Percentiles rank a stretch among this genome's conserved stretches.
phyloP scores from a whole-genome alignment of 441 rosid species.

The Raphanus hybrid region DNA sequence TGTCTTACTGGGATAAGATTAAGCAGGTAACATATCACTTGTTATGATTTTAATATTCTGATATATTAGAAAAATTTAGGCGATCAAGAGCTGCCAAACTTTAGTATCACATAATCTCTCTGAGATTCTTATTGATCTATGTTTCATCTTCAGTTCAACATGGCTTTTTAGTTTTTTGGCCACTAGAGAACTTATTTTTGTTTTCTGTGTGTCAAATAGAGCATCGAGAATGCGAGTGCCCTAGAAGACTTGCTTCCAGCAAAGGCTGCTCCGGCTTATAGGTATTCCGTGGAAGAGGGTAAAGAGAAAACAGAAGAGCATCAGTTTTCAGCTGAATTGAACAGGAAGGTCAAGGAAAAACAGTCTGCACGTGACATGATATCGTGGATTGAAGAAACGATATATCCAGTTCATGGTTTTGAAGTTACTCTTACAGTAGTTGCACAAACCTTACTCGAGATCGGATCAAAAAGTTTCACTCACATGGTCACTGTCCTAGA shows the following conservation, averaged over 20 bases:
- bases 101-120: background rate
- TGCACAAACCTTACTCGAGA: slow-evolving; percentile 84
- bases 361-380: slow-evolving; percentile 80
- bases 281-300: slow-evolving; percentile 69
- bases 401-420: slow-evolving; percentile 75
- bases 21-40: slow-evolving; percentile 72
- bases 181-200: slow-evolving; percentile 11
- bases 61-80: background rate
- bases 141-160: slow-evolving; percentile 3
- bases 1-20: slow-evolving; percentile 98
- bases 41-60: background rate
- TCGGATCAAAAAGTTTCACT: slow-evolving; percentile 99
- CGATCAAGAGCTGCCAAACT: slow-evolving; percentile 3
- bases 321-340: slow-evolving; percentile 75
- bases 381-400: slow-evolving; percentile 81
- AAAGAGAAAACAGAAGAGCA: slow-evolving; percentile 77
- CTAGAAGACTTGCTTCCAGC: slow-evolving; percentile 95
- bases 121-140: background rate
- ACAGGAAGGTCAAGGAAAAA: slow-evolving; percentile 85
- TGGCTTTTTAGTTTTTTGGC: slow-evolving; percentile 11
- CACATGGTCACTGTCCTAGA: slow-evolving; percentile 94
- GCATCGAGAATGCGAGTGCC: slow-evolving; percentile 88
- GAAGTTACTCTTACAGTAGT: slow-evolving; percentile 74
- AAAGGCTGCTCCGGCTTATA: slow-evolving; percentile 77
- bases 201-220: slow-evolving; percentile 52